phyloP scores from a whole-genome alignment of 2,329 filamentous ascomycete species.

The Escovopsis sp. region DNA sequence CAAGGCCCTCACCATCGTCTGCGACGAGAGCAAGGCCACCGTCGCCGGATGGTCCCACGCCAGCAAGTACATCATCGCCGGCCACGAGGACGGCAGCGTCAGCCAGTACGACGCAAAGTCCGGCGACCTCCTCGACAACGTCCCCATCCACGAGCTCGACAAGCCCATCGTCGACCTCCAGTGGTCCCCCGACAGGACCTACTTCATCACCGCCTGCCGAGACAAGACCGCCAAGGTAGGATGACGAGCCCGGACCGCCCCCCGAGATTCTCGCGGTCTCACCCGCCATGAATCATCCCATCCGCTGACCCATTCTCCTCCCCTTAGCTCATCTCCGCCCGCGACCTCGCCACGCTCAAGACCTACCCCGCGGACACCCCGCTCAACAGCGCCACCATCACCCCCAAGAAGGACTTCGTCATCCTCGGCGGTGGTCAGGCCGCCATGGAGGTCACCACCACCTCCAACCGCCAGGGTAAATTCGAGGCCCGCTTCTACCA shows the following conservation, averaged over 20 bases:
- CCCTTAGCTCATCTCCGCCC: constrained; percentile 59
- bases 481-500: constrained; percentile 99
- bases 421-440: constrained; percentile 97
- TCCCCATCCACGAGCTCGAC: constrained; percentile 75
- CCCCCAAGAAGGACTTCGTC: constrained; percentile 91
- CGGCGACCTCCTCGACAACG: constrained; percentile 68
- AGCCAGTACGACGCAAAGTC: constrained; percentile 87
- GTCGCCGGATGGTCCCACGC: constrained; percentile 95
- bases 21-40: constrained; percentile 91
- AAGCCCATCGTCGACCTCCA: constrained; percentile 81
- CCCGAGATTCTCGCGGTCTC: no score
- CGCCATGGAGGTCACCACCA: constrained; percentile 97
- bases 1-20: constrained; percentile 73
- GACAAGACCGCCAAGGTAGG: constrained; percentile 88
- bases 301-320: not conserved
- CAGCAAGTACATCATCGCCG: constrained; percentile 90
- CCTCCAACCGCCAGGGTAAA: constrained; percentile 86
- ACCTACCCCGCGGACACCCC: constrained; percentile 86
- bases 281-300: not conserved
- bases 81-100: constrained; percentile 90
- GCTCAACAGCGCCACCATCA: constrained; percentile 89
- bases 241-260: no score
- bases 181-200: constrained; percentile 85
- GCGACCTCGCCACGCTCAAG: constrained; percentile 84
- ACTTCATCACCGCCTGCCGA: constrained; percentile 96